A percentile compares a stretch with the other conserved stretches of the same genome.
Evolutionary conservation across 768 basidiomycete species (phyloP).

Genomic region (Hydnomerulius pinastri): DNA sequence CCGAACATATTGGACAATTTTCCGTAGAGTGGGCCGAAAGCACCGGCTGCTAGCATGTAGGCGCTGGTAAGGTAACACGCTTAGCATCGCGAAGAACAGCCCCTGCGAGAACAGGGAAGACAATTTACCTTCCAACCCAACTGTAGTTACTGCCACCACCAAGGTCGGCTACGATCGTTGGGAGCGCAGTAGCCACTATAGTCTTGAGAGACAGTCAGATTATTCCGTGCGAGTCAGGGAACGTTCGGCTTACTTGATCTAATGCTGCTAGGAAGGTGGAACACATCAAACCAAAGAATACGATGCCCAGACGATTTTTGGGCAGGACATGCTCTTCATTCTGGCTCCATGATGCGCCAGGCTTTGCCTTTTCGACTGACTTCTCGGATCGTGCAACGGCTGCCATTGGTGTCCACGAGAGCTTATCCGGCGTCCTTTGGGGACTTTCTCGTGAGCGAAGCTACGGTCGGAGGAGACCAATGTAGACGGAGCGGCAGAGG

Average conservation of each 20-base stretch:
- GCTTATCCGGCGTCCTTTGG: too few species aligned
- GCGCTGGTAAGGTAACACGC: conserved; percentile 49
- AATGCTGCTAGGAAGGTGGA: conserved; percentile 46
- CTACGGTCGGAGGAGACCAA: too few species aligned
- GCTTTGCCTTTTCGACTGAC: conserved; percentile 27
- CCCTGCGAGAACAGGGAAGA: background rate
- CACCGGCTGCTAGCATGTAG: conserved; percentile 69
- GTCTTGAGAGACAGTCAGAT: conserved; percentile 38
- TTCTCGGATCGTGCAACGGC: background rate
- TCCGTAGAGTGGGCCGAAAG: conserved; percentile 74
- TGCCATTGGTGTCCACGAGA: conserved; percentile 6
- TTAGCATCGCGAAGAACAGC: conserved; percentile 5
- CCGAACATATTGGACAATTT: conserved; percentile 69
- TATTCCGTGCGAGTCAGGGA: background rate
- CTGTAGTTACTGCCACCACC: conserved; percentile 65
- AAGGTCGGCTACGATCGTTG: conserved; percentile 67
- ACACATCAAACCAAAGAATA: conserved; percentile 33
- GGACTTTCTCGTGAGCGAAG: too few species aligned
- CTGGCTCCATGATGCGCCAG: conserved; percentile 56
- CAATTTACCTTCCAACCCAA: conserved; percentile 68
- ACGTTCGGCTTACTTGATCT: conserved; percentile 49
- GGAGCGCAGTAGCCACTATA: conserved; percentile 74
- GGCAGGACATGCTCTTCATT: conserved; percentile 59
- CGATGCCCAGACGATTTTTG: conserved; percentile 22
- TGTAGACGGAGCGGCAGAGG: too few species aligned